Evolutionary conservation across 1,284 basidiomycete genomes (phyloP), one percentile per base, ranked within the genome.

Genomic region (Melanopsichium pennsylvanicum): DNA sequence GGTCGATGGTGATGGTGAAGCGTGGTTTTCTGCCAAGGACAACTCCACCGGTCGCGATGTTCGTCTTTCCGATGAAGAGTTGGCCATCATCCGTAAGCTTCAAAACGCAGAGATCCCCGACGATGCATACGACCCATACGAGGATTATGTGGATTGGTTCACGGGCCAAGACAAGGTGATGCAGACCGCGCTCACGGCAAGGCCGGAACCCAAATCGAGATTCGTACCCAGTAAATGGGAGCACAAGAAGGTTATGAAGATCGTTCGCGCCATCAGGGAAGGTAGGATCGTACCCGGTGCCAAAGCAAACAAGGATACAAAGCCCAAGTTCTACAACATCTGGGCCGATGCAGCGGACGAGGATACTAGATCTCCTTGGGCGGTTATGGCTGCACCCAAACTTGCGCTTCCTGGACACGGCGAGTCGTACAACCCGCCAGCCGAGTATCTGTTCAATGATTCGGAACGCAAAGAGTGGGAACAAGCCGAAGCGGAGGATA

Each of bases 191-290:
- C 83, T 99, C 16, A 91, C 90, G 25, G 88, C 88, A 33, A 90
- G 91, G 15, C 92, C 94, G 1, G 94, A 98, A 82, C 96, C 96
- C 18, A 99, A 99, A 83, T 87, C 92, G 46, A 87, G 96, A 48
- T 99, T 95, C 88, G 87, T 97, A 6, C 92, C 95, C 12, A 95
- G 92, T 84, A 98, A 96, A 85, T 98, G 96, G 96, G 96, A 98
- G 84, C 97, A 97, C 84, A 89, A 97, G 86, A 98, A 98, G 87
- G 88, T 98, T 72, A 97, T 98, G 93, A 99, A 98, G 87, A 97
- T 98, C 72, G 95, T 98, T 61, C 92, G 94, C 47, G 95, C 95
- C 13, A 98, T 98, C 76, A 89, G 96, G 19, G 89, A 93, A 84
- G 96, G 96, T 33, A 88, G 92, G 29, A 98, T 99, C 72, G 80